Conservation (phyloP, 2,329 filamentous ascomycete genomes). For the Triangularia verruculosa region DNA sequence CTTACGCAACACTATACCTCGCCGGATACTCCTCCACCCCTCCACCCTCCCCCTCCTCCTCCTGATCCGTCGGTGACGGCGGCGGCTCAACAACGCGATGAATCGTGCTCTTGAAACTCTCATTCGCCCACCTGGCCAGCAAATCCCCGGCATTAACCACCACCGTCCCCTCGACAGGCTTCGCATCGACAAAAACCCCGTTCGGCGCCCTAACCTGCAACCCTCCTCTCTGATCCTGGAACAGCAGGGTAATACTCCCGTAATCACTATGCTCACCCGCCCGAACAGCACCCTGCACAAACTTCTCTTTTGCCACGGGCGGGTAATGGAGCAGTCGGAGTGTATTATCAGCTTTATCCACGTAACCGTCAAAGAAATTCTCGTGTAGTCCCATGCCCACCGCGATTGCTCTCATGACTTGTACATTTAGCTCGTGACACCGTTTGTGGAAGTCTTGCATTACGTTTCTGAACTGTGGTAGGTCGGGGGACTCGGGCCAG, state of each 20-base stretch:
- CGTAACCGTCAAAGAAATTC: conserved; percentile 72
- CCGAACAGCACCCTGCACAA: conserved; percentile 66
- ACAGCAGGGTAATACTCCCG: conserved; percentile 59
- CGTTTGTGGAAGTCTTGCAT: conserved; percentile 74
- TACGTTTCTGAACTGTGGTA: conserved; percentile 60
- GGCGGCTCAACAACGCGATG: conserved; percentile 89
- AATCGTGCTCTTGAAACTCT: conserved; percentile 84
- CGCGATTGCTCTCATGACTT: conserved; percentile 82
- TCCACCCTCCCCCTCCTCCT: conserved; percentile 21
- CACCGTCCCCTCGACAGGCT: conserved; percentile 75
- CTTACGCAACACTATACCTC: conserved; percentile 79
- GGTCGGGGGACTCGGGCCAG: conserved; percentile 63
- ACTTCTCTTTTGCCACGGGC: conserved; percentile 61
- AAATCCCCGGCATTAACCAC: conserved; percentile 89
- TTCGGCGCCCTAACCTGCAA: conserved; percentile 65
- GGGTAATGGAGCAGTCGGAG: conserved; percentile 77
- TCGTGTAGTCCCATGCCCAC: conserved; percentile 73
- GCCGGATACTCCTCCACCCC: conserved; percentile 63
- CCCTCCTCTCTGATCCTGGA: conserved; percentile 57
- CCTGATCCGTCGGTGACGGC: conserved; percentile 30
- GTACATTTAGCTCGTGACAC: conserved; percentile 70
- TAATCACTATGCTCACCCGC: conserved; percentile 75
- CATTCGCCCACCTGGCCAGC: conserved; percentile 84
- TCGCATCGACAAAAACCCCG: conserved; percentile 77
- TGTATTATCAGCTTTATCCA: conserved; percentile 67